phyloP scores from a whole-genome alignment of 2,329 filamentous ascomycete species.

The Lachnellula arida region DNA sequence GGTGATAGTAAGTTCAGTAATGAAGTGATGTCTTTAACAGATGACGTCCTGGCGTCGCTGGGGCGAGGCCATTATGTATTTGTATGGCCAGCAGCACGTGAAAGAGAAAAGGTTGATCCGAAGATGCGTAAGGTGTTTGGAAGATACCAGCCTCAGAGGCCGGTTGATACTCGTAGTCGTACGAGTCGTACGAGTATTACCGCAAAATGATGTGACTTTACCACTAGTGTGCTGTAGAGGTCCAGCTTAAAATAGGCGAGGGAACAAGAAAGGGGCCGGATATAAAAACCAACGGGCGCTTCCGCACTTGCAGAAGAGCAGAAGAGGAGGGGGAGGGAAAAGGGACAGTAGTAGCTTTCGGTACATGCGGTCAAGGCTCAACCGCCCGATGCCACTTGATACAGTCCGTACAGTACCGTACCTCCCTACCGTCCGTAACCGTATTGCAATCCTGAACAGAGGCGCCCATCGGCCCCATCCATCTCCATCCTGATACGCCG shows the following conservation, averaged over 20 bases:
- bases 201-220: slow-evolving; percentile 18
- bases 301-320: slow-evolving; percentile 1
- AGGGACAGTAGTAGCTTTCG: no score
- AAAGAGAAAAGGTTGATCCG: slow-evolving; percentile 1
- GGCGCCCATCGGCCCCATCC: no score
- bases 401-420: no score
- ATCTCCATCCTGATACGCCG: no score
- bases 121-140: slow-evolving; percentile 9
- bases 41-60: slow-evolving; percentile 17
- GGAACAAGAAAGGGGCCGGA: not conserved
- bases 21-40: slow-evolving; percentile 13
- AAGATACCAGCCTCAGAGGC: slow-evolving; percentile 11
- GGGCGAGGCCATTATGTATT: slow-evolving; percentile 17
- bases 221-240: slow-evolving; percentile 5
- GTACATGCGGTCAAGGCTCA: not conserved
- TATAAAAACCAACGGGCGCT: slow-evolving; percentile 13
- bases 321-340: no score
- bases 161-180: slow-evolving; percentile 24
- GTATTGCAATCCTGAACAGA: no score
- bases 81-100: not conserved
- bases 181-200: slow-evolving; percentile 13
- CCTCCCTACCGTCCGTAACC: no score
- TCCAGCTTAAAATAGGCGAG: not conserved
- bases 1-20: slow-evolving; percentile 2
- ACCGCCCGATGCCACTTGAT: no score